Percentiles rank a stretch among this genome's conserved stretches.
Conservation (phyloP, 805 yeast genomes). For the Sungouiozyma ichnusensis region DNA sequence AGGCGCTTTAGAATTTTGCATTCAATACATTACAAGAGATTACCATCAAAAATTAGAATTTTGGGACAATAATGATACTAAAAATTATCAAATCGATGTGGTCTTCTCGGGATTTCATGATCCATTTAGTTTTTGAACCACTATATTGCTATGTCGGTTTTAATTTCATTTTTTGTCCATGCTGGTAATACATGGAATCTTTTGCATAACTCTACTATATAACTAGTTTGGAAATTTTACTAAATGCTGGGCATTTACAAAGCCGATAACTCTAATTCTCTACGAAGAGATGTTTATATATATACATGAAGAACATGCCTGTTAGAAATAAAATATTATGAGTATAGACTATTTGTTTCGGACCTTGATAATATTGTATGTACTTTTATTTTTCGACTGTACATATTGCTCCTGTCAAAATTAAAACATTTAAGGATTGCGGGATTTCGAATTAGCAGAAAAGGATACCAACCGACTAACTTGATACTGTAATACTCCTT, state of each 20-base stretch:
- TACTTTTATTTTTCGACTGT: too few species aligned
- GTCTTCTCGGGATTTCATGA: constrained; percentile 18
- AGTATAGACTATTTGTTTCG: too few species aligned
- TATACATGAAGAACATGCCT: too few species aligned
- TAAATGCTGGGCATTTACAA: too few species aligned
- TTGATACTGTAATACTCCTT: not conserved
- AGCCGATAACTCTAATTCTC: too few species aligned
- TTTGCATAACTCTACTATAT: too few species aligned
- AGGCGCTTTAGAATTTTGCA: constrained; percentile 20
- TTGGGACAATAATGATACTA: constrained; percentile 26
- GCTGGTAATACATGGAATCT: too few species aligned
- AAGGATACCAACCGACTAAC: not conserved
- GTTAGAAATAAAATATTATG: too few species aligned
- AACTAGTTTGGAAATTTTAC: too few species aligned
- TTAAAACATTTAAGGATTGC: constrained; percentile 1
- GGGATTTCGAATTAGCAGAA: not conserved
- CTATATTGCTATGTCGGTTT: not conserved
- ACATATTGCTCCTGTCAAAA: not conserved
- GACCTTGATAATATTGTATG: too few species aligned
- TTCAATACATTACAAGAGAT: constrained; percentile 20
- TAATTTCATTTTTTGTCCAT: too few species aligned
- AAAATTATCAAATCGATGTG: constrained; percentile 21
- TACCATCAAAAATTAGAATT: constrained; percentile 15
- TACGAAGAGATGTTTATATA: too few species aligned
- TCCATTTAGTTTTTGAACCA: constrained; percentile 11